Evolutionary conservation across 176 grass and related monocot genomes (phyloP).

Genomic region (Themeda triandra): DNA sequence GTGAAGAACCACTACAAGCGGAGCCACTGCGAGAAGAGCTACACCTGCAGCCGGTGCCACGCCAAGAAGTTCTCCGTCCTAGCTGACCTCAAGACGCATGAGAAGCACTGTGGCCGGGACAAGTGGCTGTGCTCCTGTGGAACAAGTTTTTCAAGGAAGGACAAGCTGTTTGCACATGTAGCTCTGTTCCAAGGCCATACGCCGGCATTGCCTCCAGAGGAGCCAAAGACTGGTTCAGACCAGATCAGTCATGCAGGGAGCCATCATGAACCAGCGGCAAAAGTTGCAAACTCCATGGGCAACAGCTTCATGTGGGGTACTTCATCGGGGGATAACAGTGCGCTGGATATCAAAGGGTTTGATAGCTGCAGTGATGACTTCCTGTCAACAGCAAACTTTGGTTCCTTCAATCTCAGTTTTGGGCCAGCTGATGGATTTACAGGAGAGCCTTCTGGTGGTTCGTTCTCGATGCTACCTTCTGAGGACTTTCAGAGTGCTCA

Average conservation of each 20-base stretch:
- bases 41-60: slow-evolving; percentile 64
- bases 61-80: slow-evolving; percentile 75
- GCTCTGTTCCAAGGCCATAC: slow-evolving; percentile 76
- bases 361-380: slow-evolving; percentile 1
- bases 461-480: slow-evolving; percentile 22
- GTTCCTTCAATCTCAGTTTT: slow-evolving; percentile 46
- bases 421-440: slow-evolving; percentile 33
- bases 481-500: slow-evolving; percentile 1
- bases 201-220: slow-evolving; percentile 45
- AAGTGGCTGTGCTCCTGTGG: slow-evolving; percentile 81
- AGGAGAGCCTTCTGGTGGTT: slow-evolving; percentile 26
- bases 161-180: slow-evolving; percentile 75
- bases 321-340: neutral
- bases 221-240: slow-evolving; percentile 31
- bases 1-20: slow-evolving; percentile 92
- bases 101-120: slow-evolving; percentile 68
- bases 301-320: slow-evolving; percentile 29
- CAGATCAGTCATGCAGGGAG: neutral
- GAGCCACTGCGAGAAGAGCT: slow-evolving; percentile 71
- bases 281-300: neutral
- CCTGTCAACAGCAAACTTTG: slow-evolving; percentile 41
- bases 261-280: slow-evolving; percentile 11
- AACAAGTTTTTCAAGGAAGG: slow-evolving; percentile 77
- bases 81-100: slow-evolving; percentile 75
- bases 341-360: slow-evolving; percentile 35